Evolutionary conservation across 2,329 filamentous ascomycete species (phyloP).

Genomic region (Penicillium decumbens): DNA sequence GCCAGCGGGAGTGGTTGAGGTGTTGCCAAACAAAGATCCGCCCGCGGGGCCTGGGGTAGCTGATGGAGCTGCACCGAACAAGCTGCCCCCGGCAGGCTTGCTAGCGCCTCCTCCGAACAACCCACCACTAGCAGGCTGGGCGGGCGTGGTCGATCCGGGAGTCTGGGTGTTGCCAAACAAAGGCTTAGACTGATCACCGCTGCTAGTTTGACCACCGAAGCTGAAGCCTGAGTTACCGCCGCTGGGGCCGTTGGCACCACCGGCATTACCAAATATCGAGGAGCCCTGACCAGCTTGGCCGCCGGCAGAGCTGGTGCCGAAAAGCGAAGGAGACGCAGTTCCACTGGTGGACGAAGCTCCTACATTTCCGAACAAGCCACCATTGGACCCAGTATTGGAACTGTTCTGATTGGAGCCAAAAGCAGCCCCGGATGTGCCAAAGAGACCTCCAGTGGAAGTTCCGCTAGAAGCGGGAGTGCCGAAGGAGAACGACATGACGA

Average conservation of each 20-base stretch:
- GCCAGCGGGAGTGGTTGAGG: constrained; percentile 50
- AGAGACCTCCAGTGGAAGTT: constrained; percentile 31
- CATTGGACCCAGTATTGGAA: constrained; percentile 21
- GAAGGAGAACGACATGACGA: constrained; percentile 37
- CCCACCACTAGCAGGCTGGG: constrained; percentile 29
- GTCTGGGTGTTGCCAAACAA: constrained; percentile 33
- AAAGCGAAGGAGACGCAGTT: constrained; percentile 32
- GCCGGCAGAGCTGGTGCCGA: constrained; percentile 29
- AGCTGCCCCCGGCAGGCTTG: constrained; percentile 2
- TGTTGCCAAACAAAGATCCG: constrained; percentile 35
- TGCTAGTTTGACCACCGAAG: constrained; percentile 29
- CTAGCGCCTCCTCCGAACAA: constrained; percentile 27
- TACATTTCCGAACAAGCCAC: constrained; percentile 41
- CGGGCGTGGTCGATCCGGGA: constrained; percentile 33
- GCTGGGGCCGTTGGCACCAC: constrained; percentile 18
- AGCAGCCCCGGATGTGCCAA: constrained; percentile 30
- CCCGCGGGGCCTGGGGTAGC: constrained; percentile 38
- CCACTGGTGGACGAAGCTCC: constrained; percentile 31
- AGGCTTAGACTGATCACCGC: constrained; percentile 23
- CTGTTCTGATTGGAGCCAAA: constrained; percentile 32
- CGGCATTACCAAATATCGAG: constrained; percentile 28
- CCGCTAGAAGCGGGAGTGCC: constrained; percentile 36
- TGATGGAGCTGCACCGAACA: constrained; percentile 26
- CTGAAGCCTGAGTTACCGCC: constrained; percentile 30
- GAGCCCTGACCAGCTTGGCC: neutral